Conservation (phyloP, 129 eudicot species). For the Rutidosis leptorrhynchoides region DNA sequence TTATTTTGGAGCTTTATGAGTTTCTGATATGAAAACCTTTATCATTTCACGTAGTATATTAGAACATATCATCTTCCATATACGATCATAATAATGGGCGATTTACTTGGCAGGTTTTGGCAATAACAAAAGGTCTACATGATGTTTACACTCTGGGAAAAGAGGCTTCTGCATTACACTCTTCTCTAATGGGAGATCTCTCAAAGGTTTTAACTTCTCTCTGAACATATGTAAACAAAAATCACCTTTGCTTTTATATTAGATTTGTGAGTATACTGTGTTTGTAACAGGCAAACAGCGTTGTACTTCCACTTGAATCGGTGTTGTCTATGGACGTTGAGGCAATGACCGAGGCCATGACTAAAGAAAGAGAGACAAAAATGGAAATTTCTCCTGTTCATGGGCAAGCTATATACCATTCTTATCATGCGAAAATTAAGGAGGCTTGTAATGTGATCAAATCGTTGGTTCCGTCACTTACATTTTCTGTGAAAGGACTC, state of each 20-base stretch:
- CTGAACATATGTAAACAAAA: constrained; percentile 9
- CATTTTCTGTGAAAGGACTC: constrained; percentile 74
- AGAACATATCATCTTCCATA: constrained; percentile 7
- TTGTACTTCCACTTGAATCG: constrained; percentile 86
- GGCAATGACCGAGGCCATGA: constrained; percentile 96
- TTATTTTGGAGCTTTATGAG: not conserved
- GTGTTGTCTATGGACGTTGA: constrained; percentile 79
- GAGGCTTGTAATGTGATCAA: constrained; percentile 69
- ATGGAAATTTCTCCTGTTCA: constrained; percentile 86
- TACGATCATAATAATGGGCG: constrained; percentile 17
- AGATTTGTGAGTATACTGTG: constrained; percentile 13
- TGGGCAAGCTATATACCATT: constrained; percentile 95
- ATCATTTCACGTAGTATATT: constrained; percentile 10
- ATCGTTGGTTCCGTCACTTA: constrained; percentile 73
- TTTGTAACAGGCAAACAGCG: constrained; percentile 57
- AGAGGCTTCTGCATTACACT: constrained; percentile 84
- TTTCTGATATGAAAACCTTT: constrained; percentile 7
- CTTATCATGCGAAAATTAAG: constrained; percentile 55
- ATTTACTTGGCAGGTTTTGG: constrained; percentile 59
- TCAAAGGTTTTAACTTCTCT: constrained; percentile 57
- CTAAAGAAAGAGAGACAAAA: constrained; percentile 68
- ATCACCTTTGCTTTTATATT: not conserved
- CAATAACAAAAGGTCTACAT: constrained; percentile 80
- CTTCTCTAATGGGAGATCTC: constrained; percentile 73
- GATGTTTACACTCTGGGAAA: constrained; percentile 92